Evolutionary conservation across 139 green algal genomes (phyloP).

Genomic region (Picochlorum sp.): DNA sequence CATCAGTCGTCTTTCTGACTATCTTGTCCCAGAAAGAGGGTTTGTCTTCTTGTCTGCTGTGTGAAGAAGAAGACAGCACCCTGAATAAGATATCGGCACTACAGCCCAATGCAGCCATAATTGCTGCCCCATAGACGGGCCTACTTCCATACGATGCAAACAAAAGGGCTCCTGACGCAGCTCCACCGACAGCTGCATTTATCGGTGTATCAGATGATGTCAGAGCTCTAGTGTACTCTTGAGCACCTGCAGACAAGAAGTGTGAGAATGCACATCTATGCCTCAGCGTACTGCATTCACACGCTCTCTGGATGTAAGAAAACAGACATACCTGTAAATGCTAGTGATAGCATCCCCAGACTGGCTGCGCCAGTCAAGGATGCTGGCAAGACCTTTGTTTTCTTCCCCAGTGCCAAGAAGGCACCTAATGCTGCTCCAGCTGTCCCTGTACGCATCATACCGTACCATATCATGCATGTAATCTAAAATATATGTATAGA

Average conservation of each 20-base stretch:
- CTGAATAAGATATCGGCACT: conserved; percentile 9
- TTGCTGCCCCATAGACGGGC: conserved; percentile 2
- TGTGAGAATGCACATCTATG: too few species aligned
- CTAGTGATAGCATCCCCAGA: not conserved
- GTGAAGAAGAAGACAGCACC: conserved; percentile 10
- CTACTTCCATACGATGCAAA: conserved; percentile 3
- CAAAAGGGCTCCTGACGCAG: conserved; percentile 24
- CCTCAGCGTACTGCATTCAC: too few species aligned
- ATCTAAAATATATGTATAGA: too few species aligned
- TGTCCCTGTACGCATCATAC: conserved; percentile 8
- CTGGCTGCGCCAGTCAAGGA: conserved; percentile 16
- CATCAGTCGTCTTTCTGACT: not conserved
- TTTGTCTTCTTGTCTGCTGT: not conserved
- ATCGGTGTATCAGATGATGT: conserved; percentile 23
- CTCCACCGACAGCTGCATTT: conserved; percentile 33
- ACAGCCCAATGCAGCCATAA: conserved; percentile 15
- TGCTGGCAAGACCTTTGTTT: conserved; percentile 8
- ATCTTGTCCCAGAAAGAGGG: not conserved
- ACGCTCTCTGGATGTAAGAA: too few species aligned
- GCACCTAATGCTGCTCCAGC: conserved; percentile 11
- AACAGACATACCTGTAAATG: too few species aligned
- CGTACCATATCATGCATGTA: too few species aligned
- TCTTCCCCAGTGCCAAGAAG: conserved; percentile 18
- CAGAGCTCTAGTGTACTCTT: conserved; percentile 21
- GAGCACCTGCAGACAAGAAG: conserved; percentile 14